Evolutionary conservation across 2,329 filamentous ascomycete species (phyloP), one percentile per base, ranked within the genome.

Genomic region (Calonectria naviculata): DNA sequence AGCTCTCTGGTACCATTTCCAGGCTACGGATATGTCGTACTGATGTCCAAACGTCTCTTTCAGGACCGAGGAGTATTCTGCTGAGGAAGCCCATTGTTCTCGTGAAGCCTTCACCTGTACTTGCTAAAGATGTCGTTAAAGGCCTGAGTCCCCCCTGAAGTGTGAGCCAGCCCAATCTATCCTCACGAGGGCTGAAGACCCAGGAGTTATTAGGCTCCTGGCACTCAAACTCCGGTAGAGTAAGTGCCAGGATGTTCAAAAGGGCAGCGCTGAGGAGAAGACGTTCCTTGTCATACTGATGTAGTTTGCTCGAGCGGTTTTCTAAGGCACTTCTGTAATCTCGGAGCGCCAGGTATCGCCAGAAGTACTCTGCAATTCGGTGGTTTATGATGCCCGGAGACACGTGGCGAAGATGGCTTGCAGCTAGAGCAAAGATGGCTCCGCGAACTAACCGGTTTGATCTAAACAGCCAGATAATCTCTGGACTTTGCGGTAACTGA

Each of bases 291-390:
- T 66, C 68, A 0, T 52, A 17, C 36, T 62, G 62, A 21, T 28
- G 28, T 13, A 70, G 38, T 28, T 52, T 46, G 7, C 29, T 44
- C 10, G 36, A 28, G 12, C 19, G 52, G 10, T 19, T 58, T 19
- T 46, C 54, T 13, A 70, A 28, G 7, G 41, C 56, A 34, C 31
- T 5, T 21, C 61, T 44, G 36, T 65, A 70, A 10, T 70, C 62
- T 4, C 36, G 52, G 4, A 70, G 44, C 7, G 67, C 67, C 1
- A 70, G 62, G 1, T 52, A 70, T 21, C 65, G 44, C 21, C 60
- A 62, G 44, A 70, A 70, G 44, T 47, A 52, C 62, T 70, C 67
- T 29, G 67, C 67, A 31, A 70, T 26, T 29, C 54, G 62, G 19
- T 70, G 67, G 12, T 62, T 31, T 12, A 61, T 49, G 34, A 70